Evolutionary conservation across 176 grass and related monocot species (phyloP), one percentile per base, ranked within the genome.

Genomic region (Oryza longistaminata): DNA sequence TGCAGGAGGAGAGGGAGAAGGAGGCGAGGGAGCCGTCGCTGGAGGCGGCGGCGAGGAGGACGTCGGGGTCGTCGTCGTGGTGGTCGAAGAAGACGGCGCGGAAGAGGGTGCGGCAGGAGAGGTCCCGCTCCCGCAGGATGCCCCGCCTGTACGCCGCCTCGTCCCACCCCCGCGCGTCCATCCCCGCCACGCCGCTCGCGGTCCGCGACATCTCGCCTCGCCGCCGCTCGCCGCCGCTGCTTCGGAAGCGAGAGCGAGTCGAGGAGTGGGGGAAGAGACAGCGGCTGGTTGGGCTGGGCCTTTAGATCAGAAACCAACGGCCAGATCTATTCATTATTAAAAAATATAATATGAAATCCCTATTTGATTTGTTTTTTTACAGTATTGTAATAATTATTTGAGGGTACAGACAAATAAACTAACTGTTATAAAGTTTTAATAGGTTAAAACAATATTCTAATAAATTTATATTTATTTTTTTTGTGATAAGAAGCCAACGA

Each of bases 31-130:
- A 93, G 12, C 93, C 91, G 34, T 95, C 96, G 50, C 90, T 98
- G 49, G 91, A 95, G 35, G 93, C 93, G 39, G 87, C 76, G 61
- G 91, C 88, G 65, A 93, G 83, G 62, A 98, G 70, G 39, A 87
- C 86, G 39, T 92, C 87, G 3, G 87, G 89, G 33, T 79, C 85
- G 34, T 35, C 35, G 35, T 82, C 76, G 53, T 48, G 27, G 19
- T 90, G 78, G 72, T 92, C 91, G 31, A 82, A 92, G 83, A 98
- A 95, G 40, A 87, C 89, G 15, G 91, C 80, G 75, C 91, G 86
- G 85, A 98, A 98, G 75, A 93, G 89, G 85, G 91, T 95, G 61
- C 87, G 91, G 70, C 81, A 93, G 27, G 78, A 83, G 62, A 93
- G 80, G 27, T 86, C 88, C 29, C 93, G 82, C 21, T 88, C 84